Conservation (phyloP, 352 stramenopile genomes). For the Blastocystis sp. region DNA sequence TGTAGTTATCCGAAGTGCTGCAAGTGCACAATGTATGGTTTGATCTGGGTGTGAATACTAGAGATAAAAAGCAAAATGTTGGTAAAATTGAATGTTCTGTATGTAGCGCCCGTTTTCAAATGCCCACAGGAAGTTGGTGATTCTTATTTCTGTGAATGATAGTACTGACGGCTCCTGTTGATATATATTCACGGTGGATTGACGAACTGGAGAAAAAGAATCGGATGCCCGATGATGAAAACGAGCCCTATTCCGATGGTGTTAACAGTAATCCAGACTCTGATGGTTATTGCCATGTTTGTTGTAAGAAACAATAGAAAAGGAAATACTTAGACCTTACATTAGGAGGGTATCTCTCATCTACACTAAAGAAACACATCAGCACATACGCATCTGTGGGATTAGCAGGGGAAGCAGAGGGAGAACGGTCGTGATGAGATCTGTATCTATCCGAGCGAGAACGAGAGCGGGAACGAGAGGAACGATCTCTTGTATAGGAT, state of each 20-base stretch:
- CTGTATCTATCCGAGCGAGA: slow-evolving; percentile 4
- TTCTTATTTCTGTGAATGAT: neutral
- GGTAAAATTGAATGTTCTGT: slow-evolving; percentile 52
- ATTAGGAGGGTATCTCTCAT: no score
- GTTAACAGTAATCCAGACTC: neutral
- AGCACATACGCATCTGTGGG: neutral
- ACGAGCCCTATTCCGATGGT: neutral
- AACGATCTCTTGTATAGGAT: neutral
- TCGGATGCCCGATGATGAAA: neutral
- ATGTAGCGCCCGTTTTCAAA: slow-evolving; percentile 37
- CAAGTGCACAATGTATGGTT: slow-evolving; percentile 41
- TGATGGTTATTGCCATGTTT: neutral
- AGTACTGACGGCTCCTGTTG: slow-evolving; percentile 22
- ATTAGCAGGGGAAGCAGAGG: neutral
- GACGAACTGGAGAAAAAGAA: neutral
- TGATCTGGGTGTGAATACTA: neutral
- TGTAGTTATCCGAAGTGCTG: slow-evolving; percentile 61
- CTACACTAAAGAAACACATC: neutral
- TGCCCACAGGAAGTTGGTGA: slow-evolving; percentile 5
- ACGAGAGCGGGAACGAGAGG: slow-evolving; percentile 27
- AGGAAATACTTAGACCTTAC: neutral
- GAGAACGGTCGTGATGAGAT: neutral
- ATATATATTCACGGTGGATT: slow-evolving; percentile 54
- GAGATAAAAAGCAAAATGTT: slow-evolving; percentile 32
- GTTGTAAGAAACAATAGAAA: neutral